These are phyloP conservation scores for Hypsizygus marmoreus DNA, from an alignment of 768 basidiomycete genomes.

Conservation along the genomic window DNA sequence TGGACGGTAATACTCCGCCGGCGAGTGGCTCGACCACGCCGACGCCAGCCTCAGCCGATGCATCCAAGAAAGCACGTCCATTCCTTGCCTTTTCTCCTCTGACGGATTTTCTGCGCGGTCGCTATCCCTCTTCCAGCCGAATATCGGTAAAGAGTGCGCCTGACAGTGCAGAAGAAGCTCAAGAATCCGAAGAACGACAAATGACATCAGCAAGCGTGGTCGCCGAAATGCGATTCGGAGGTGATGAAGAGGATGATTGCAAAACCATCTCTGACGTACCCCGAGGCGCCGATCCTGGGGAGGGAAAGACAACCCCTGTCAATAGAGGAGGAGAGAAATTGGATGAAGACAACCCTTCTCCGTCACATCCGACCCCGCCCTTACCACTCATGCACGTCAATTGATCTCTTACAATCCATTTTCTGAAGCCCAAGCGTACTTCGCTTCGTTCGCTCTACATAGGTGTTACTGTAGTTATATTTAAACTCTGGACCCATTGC, in stretches of 20 bases:
- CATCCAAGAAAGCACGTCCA: constrained; percentile 40
- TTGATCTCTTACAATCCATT: constrained; percentile 1
- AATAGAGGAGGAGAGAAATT: constrained; percentile 12
- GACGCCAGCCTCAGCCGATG: constrained; percentile 40
- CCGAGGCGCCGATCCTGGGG: constrained; percentile 1
- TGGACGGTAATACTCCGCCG: constrained; percentile 43
- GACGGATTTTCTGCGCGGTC: constrained; percentile 61
- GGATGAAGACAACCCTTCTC: constrained; percentile 5
- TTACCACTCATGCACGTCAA: constrained; percentile 5
- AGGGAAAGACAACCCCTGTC: not conserved
- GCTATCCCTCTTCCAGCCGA: constrained; percentile 54
- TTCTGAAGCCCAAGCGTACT: not conserved
- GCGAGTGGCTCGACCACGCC: constrained; percentile 63
- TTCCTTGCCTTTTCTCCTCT: constrained; percentile 67
- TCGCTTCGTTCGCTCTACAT: too few relatives aligned
- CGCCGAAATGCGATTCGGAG: constrained; percentile 17
- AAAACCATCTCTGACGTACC: constrained; percentile 36
- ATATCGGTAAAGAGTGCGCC: constrained; percentile 14
- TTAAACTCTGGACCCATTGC: too few relatives aligned
- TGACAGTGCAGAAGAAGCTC: constrained; percentile 14
- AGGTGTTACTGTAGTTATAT: too few relatives aligned
- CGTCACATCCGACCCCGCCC: constrained; percentile 6
- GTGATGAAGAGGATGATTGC: constrained; percentile 42
- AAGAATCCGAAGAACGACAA: constrained; percentile 14
- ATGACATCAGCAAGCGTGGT: constrained; percentile 7